Evolutionary conservation across 495 filamentous ascomycete species (phyloP).

Genomic region (Neurospora pannonica): DNA sequence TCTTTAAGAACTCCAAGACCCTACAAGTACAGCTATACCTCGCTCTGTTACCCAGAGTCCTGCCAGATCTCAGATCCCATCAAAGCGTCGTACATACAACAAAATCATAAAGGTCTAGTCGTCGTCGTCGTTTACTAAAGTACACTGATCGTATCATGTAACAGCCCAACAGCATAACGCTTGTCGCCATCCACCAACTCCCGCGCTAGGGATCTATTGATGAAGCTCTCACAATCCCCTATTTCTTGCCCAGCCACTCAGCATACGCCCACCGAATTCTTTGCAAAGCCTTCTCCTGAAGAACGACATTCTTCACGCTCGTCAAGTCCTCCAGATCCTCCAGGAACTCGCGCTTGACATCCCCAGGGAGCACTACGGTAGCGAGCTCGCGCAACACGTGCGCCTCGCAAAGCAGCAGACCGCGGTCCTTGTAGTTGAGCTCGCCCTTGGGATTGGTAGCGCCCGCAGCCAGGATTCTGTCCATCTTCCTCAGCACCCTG

Average conservation of each 20-base stretch:
- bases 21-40: neutral
- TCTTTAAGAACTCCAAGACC: neutral
- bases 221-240: neutral
- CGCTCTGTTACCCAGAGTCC: too few species aligned
- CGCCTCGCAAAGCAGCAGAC: constrained; percentile 79
- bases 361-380: constrained; percentile 50
- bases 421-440: constrained; percentile 82
- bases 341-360: constrained; percentile 69
- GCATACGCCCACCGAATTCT: constrained; percentile 82
- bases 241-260: constrained; percentile 49
- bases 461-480: constrained; percentile 66
- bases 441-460: constrained; percentile 52
- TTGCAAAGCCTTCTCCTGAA: constrained; percentile 66
- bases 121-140: neutral
- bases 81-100: neutral
- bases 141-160: neutral
- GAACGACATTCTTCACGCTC: constrained; percentile 64
- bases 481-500: constrained; percentile 70
- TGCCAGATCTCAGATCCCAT: too few species aligned
- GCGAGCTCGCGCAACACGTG: constrained; percentile 66
- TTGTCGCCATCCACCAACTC: neutral
- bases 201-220: neutral
- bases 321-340: constrained; percentile 78
- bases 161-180: neutral
- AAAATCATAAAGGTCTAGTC: neutral